Evolutionary conservation across 371 early-diverging fungal species (phyloP).

Genomic region (Mucor plumbeus): DNA sequence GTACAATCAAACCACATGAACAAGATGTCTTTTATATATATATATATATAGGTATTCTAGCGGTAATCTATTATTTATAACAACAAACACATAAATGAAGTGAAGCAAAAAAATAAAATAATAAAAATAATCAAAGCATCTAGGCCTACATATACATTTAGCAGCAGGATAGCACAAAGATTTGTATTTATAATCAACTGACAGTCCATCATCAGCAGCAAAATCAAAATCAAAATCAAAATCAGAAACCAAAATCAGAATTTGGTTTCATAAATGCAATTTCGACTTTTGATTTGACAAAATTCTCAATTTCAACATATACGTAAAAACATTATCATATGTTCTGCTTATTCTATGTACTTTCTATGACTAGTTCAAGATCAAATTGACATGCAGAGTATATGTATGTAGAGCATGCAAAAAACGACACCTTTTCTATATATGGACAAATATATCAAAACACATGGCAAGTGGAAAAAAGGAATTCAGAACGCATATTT

Average conservation of each 20-base stretch:
- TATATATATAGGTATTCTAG: no score
- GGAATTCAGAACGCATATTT: background rate
- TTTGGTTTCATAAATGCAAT: background rate
- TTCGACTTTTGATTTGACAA: background rate
- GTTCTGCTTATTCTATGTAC: background rate
- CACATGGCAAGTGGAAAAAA: background rate
- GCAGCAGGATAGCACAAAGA: no score
- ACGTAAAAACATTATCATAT: background rate
- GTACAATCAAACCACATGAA: background rate
- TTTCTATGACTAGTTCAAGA: background rate
- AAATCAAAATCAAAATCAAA: background rate
- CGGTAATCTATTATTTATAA: no score
- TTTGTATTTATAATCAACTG: slow-evolving; percentile 1
- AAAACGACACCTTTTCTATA: background rate
- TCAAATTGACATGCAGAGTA: background rate
- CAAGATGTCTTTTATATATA: background rate
- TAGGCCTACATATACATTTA: background rate
- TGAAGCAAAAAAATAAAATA: no score
- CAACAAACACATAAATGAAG: no score
- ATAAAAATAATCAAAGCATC: background rate
- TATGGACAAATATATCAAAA: background rate
- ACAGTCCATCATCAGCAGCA: background rate
- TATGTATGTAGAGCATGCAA: background rate
- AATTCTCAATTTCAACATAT: background rate
- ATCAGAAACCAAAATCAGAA: background rate